phyloP scores from a whole-genome alignment of 768 basidiomycete genomes.

The Strobilomyces echinocephalus region DNA sequence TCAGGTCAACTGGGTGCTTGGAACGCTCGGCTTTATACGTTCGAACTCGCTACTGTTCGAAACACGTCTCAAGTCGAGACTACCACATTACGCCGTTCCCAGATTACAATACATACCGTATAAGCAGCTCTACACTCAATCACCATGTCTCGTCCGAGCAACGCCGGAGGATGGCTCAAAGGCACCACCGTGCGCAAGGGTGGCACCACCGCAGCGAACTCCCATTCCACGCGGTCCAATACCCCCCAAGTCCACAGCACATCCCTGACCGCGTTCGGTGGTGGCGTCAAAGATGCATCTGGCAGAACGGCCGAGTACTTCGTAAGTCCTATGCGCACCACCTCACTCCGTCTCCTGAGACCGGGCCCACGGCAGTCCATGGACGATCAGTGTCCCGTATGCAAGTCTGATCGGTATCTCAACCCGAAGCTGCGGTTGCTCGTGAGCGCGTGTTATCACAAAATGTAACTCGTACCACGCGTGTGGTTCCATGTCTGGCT shows the following conservation, averaged over 20 bases:
- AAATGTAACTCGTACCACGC: slow-evolving; percentile 60
- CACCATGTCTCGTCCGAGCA: slow-evolving; percentile 31
- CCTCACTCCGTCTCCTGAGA: slow-evolving; percentile 8
- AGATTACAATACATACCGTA: slow-evolving; percentile 3
- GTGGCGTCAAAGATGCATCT: slow-evolving; percentile 82
- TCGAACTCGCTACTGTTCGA: too few species aligned
- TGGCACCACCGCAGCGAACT: slow-evolving; percentile 38
- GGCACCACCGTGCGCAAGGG: slow-evolving; percentile 75
- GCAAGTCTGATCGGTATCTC: slow-evolving; percentile 93
- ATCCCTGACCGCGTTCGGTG: slow-evolving; percentile 69
- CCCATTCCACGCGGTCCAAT: slow-evolving; percentile 50
- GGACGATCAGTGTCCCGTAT: slow-evolving; percentile 95
- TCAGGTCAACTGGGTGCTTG: too few species aligned
- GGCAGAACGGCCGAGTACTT: slow-evolving; percentile 79
- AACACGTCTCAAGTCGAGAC: too few species aligned
- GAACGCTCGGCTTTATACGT: too few species aligned
- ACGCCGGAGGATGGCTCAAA: slow-evolving; percentile 50
- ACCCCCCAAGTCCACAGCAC: slow-evolving; percentile 71
- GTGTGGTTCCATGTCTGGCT: slow-evolving; percentile 3
- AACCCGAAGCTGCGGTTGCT: slow-evolving; percentile 92
- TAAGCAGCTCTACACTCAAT: slow-evolving; percentile 7
- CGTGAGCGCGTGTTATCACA: slow-evolving; percentile 96
- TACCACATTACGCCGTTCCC: background rate
- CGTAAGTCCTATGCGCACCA: slow-evolving; percentile 40
- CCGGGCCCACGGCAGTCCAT: slow-evolving; percentile 48